A percentile compares a stretch with the other conserved stretches of the same genome.
Conservation (phyloP, 306 rosid genomes). For the Myrica gale region DNA sequence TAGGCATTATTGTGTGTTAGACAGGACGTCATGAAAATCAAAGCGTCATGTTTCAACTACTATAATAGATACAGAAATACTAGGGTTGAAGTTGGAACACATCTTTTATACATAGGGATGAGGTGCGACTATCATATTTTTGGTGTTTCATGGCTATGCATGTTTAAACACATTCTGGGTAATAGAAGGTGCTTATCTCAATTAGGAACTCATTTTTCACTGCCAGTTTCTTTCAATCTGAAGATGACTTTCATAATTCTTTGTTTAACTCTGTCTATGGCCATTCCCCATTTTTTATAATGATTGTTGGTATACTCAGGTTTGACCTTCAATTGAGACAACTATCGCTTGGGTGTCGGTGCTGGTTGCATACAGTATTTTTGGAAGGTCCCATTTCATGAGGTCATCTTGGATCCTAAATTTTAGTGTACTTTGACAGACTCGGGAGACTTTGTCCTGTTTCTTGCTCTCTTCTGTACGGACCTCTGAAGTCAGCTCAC, state of each 20-base stretch:
- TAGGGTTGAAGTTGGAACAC: neutral
- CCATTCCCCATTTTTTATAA: neutral
- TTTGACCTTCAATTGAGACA: neutral
- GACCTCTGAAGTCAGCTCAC: constrained; percentile 14
- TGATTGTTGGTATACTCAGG: neutral
- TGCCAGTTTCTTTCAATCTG: neutral
- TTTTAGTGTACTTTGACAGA: constrained; percentile 17
- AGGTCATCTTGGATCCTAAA: neutral
- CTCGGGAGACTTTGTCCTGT: constrained; percentile 1
- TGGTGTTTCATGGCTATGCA: neutral
- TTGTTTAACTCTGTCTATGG: neutral
- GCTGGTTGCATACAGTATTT: neutral
- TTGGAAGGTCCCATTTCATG: neutral
- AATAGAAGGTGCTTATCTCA: too few species aligned
- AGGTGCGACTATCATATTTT: too few species aligned
- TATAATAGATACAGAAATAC: neutral
- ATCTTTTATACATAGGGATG: too few species aligned
- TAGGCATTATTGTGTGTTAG: neutral
- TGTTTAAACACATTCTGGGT: neutral
- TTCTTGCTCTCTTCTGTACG: neutral
- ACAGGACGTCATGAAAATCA: neutral
- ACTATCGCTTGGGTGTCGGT: neutral
- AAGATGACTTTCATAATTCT: neutral
- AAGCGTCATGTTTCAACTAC: neutral
- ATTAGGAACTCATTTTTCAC: neutral